A percentile compares a stretch with the other conserved stretches of the same genome.
Conservation (phyloP, 495 filamentous ascomycete genomes). For the Xylaria bambusicola region DNA sequence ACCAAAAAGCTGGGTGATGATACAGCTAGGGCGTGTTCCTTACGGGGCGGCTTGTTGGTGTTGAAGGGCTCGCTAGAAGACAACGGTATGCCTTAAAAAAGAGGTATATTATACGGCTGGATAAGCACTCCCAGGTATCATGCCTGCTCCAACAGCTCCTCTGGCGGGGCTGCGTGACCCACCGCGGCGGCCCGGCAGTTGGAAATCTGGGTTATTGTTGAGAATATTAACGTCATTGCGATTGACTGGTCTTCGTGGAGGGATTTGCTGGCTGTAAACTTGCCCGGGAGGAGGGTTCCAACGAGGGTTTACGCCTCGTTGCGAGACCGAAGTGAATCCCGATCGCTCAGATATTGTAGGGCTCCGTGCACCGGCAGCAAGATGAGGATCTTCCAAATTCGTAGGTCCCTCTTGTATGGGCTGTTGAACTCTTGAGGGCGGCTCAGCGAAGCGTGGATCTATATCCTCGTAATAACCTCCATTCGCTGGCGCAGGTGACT, state of each 20-base stretch:
- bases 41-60: not conserved
- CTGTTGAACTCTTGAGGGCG: constrained; percentile 32
- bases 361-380: constrained; percentile 66
- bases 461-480: constrained; percentile 87
- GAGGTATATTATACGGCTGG: constrained; percentile 23
- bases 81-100: not conserved
- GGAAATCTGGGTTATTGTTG: constrained; percentile 74
- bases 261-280: constrained; percentile 37
- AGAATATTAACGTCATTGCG: constrained; percentile 61
- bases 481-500: constrained; percentile 39
- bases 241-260: constrained; percentile 46
- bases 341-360: constrained; percentile 75
- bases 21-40: not conserved
- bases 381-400: constrained; percentile 54
- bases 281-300: constrained; percentile 59
- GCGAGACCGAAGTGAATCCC: constrained; percentile 82
- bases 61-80: not conserved
- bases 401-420: constrained; percentile 33
- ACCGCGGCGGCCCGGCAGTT: constrained; percentile 46
- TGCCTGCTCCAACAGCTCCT: constrained; percentile 22
- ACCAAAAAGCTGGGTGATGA: not conserved
- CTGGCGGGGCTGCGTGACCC: constrained; percentile 20
- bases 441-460: constrained; percentile 76
- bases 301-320: constrained; percentile 82
- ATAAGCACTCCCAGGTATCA: constrained; percentile 43